Evolutionary conservation across 2,329 filamentous ascomycete genomes (phyloP).

Genomic region (Colletotrichum horii): DNA sequence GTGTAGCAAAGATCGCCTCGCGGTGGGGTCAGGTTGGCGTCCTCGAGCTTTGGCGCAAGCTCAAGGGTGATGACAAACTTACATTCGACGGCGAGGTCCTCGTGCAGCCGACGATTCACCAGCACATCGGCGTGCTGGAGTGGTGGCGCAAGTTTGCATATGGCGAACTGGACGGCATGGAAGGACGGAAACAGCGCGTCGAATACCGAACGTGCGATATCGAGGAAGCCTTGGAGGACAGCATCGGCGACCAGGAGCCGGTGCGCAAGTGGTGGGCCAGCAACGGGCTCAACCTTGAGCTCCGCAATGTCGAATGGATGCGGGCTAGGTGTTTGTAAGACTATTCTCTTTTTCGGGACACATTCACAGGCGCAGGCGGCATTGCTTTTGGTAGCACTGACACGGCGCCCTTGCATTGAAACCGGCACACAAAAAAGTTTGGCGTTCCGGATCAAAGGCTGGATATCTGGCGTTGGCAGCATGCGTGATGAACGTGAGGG

Average conservation of each 20-base stretch:
- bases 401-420: not conserved
- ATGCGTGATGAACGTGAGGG: not conserved
- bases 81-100: conserved; percentile 85
- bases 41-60: conserved; percentile 78
- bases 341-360: not conserved
- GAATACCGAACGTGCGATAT: conserved; percentile 97
- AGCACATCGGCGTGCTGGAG: conserved; percentile 82
- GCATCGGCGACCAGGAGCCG: conserved; percentile 73
- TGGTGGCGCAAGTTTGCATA: conserved; percentile 84
- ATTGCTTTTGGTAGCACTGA: not conserved
- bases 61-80: conserved; percentile 70
- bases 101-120: conserved; percentile 85
- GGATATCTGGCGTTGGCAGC: not conserved
- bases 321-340: conserved; percentile 72
- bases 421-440: conserved; percentile 2
- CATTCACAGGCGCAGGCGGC: not conserved
- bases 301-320: conserved; percentile 90
- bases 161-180: conserved; percentile 58
- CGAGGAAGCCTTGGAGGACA: conserved; percentile 91
- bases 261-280: conserved; percentile 87
- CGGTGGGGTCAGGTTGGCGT: conserved; percentile 85
- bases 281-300: conserved; percentile 81
- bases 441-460: not conserved
- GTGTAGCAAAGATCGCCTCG: conserved; percentile 82
- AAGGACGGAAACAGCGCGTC: conserved; percentile 67